phyloP scores from a whole-genome alignment of 23 red algal genomes.

The Agarophyton chilense region DNA sequence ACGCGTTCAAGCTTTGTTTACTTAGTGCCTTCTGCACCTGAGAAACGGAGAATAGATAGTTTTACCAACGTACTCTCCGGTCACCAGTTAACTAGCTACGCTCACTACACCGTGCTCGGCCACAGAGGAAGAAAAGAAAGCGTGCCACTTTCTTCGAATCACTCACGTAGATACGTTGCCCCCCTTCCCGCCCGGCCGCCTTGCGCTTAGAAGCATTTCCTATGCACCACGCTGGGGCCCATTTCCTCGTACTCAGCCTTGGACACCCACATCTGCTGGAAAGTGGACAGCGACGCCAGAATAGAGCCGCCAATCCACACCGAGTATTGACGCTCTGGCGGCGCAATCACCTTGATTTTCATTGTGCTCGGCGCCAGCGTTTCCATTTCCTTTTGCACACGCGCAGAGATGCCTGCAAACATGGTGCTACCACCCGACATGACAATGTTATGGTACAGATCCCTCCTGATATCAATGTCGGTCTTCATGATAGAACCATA shows the following conservation, averaged over 20 bases:
- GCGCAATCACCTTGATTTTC: conserved; percentile 98
- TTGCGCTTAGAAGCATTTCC: conserved; percentile 88
- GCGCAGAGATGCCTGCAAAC: conserved; percentile 88
- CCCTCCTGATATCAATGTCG: conserved; percentile 99
- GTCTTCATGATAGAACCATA: conserved; percentile 97
- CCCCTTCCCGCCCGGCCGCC: too few relatives aligned
- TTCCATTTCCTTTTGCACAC: conserved; percentile 87
- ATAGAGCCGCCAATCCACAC: conserved; percentile 99
- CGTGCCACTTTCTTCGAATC: too few relatives aligned
- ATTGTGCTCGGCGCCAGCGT: conserved; percentile 79
- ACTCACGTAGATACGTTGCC: background rate
- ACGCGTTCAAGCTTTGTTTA: too few relatives aligned
- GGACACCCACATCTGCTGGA: conserved; percentile 98
- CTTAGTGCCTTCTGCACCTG: too few relatives aligned
- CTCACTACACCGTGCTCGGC: too few relatives aligned
- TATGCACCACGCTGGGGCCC: conserved; percentile 95
- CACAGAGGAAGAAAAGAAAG: too few relatives aligned
- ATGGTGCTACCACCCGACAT: conserved; percentile 97
- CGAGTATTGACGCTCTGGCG: conserved; percentile 94
- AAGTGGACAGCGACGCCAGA: conserved; percentile 88
- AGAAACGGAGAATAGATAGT: too few relatives aligned
- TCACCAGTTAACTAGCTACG: too few relatives aligned
- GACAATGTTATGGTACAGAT: conserved; percentile 97
- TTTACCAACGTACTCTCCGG: background rate
- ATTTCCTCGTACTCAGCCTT: conserved; percentile 98